Percentiles rank a stretch among this genome's conserved stretches.
These are phyloP conservation scores for Aspergillus luchuensis DNA, from an alignment of 2,329 filamentous ascomycete genomes.

Conservation along the genomic window DNA sequence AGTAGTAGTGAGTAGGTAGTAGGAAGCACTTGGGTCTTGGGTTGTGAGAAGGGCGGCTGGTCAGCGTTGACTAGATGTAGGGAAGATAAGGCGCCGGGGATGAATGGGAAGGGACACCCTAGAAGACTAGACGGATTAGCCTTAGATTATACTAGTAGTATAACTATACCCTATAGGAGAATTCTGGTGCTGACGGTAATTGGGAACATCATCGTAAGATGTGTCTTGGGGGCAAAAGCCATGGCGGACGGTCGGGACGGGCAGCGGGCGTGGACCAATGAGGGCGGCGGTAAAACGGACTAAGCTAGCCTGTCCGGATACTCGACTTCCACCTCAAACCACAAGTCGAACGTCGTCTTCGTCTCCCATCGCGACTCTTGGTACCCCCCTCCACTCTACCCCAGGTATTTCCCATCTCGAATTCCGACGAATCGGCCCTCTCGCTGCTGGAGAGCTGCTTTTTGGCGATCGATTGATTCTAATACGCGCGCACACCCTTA, in stretches of 20 bases:
- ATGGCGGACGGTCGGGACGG: conserved; percentile 18
- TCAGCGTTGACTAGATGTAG: background rate
- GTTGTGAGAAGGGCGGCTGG: background rate
- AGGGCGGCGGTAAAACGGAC: conserved; percentile 36
- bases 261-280: conserved; percentile 35
- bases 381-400: conserved; percentile 32
- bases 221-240: conserved; percentile 17
- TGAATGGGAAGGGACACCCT: background rate
- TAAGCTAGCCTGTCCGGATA: conserved; percentile 38
- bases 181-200: background rate
- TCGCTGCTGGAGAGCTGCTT: conserved; percentile 20
- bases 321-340: conserved; percentile 46
- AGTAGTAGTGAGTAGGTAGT: background rate
- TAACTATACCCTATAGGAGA: no score
- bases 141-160: no score
- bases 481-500: conserved; percentile 30
- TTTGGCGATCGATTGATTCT: conserved; percentile 32
- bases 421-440: conserved; percentile 27
- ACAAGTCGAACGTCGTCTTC: conserved; percentile 37
- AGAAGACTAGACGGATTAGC: no score
- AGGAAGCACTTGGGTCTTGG: no score
- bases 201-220: conserved; percentile 19
- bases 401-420: conserved; percentile 26
- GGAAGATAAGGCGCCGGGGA: background rate
- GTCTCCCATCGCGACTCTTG: conserved; percentile 34